Conservation (phyloP, 371 early-diverging fungal species). For the Batkoa obscura region DNA sequence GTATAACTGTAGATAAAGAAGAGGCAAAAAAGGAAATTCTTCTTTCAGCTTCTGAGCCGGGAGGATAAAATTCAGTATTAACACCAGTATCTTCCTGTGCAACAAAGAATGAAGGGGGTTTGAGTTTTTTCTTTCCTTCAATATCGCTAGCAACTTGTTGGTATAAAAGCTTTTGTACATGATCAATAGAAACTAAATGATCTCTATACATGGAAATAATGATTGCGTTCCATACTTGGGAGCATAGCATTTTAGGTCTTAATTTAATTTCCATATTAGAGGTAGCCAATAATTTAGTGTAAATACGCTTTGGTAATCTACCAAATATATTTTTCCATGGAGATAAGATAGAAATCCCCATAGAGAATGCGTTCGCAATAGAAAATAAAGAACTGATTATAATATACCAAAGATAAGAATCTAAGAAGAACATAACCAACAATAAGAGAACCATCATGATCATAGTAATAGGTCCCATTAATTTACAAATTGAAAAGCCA, state of each 20-base stretch:
- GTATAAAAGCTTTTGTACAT: slow-evolving; percentile 57
- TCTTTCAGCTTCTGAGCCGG: slow-evolving; percentile 63
- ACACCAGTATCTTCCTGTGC: slow-evolving; percentile 64
- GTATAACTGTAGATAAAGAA: slow-evolving; percentile 67
- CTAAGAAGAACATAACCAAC: slow-evolving; percentile 64
- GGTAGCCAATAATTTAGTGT: slow-evolving; percentile 54
- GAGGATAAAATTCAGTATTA: slow-evolving; percentile 55
- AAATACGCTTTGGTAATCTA: slow-evolving; percentile 68
- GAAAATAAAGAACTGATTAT: slow-evolving; percentile 69
- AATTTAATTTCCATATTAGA: slow-evolving; percentile 48
- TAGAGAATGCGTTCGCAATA: slow-evolving; percentile 54
- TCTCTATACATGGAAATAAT: slow-evolving; percentile 75
- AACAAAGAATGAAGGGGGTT: slow-evolving; percentile 65
- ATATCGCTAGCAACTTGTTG: slow-evolving; percentile 37
- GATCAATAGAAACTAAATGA: slow-evolving; percentile 59
- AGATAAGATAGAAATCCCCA: slow-evolving; percentile 70
- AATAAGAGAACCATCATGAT: slow-evolving; percentile 59
- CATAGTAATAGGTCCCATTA: slow-evolving; percentile 54
- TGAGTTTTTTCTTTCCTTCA: slow-evolving; percentile 44
- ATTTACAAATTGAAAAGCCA: slow-evolving; percentile 19
- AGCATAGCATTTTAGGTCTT: slow-evolving; percentile 57
- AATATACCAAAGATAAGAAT: slow-evolving; percentile 84
- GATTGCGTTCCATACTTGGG: slow-evolving; percentile 78
- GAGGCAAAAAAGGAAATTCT: slow-evolving; percentile 79
- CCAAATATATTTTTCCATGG: slow-evolving; percentile 78